These are phyloP conservation scores for Naganishia kalamii DNA, from an alignment of 768 basidiomycete genomes.

Conservation along the genomic window DNA sequence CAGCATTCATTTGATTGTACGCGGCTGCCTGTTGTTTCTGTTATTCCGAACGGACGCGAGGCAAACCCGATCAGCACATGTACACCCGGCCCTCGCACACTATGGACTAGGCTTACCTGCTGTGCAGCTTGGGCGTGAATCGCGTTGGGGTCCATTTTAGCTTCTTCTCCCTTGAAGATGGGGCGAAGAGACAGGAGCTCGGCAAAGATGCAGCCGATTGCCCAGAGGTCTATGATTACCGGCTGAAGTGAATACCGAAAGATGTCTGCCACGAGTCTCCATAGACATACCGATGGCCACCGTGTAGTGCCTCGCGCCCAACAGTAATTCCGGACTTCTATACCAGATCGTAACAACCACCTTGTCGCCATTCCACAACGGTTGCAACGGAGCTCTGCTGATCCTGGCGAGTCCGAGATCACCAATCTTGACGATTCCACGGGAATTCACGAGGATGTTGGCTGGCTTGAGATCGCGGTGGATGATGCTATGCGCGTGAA, in stretches of 20 bases:
- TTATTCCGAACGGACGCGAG: no score
- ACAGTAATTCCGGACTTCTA: conserved; percentile 86
- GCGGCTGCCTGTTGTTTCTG: conserved; percentile 6
- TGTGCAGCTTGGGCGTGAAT: conserved; percentile 22
- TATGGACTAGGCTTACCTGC: not conserved
- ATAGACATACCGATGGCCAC: conserved; percentile 60
- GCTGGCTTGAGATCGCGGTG: conserved; percentile 98
- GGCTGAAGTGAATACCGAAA: not conserved
- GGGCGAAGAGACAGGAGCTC: conserved; percentile 88
- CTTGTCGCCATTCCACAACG: conserved; percentile 87
- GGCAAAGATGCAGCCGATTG: conserved; percentile 94
- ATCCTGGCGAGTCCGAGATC: conserved; percentile 91
- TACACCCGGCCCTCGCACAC: not conserved
- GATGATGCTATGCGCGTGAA: conserved; percentile 88
- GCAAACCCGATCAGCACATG: not conserved
- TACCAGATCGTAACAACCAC: conserved; percentile 99
- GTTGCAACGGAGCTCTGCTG: conserved; percentile 82
- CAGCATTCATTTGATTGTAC: not conserved
- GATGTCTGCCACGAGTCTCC: not conserved
- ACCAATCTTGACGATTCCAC: conserved; percentile 93
- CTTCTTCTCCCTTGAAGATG: conserved; percentile 99
- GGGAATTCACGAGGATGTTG: conserved; percentile 88
- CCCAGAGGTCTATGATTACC: conserved; percentile 69
- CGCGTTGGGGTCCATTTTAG: conserved; percentile 65
- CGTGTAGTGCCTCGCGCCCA: conserved; percentile 97